A percentile compares a stretch with the other conserved stretches of the same genome.
These are phyloP conservation scores for Pleurotus citrinopileatus DNA, from an alignment of 768 basidiomycete species.

Conservation along the genomic window DNA sequence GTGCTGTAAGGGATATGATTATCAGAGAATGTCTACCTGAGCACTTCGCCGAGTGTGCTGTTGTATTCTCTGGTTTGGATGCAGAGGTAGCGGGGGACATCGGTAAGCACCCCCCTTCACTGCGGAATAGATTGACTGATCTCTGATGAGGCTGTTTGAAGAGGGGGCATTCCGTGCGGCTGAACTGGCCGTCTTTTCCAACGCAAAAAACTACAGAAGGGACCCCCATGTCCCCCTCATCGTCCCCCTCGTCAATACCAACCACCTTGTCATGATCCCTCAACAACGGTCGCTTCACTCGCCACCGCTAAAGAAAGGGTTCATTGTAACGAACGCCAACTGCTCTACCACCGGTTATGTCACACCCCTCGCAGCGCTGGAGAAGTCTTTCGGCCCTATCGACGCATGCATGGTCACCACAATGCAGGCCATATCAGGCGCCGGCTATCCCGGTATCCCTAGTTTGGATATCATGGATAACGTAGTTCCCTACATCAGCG, in stretches of 20 bases:
- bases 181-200: constrained; percentile 92
- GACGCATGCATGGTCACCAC: constrained; percentile 91
- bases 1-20: constrained; percentile 52
- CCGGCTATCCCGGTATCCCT: constrained; percentile 94
- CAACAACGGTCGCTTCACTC: constrained; percentile 74
- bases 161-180: constrained; percentile 85
- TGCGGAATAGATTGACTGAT: constrained; percentile 5
- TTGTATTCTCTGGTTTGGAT: constrained; percentile 96
- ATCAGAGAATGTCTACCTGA: constrained; percentile 78
- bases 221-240: constrained; percentile 93
- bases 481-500: constrained; percentile 89
- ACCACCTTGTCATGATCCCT: constrained; percentile 78
- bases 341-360: constrained; percentile 94
- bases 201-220: constrained; percentile 93
- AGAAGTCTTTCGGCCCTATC: constrained; percentile 90
- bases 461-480: constrained; percentile 93
- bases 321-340: constrained; percentile 98
- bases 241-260: constrained; percentile 92
- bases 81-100: constrained; percentile 94
- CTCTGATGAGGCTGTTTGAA: constrained; percentile 26
- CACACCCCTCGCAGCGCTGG: constrained; percentile 88
- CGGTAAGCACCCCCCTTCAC: constrained; percentile 45
- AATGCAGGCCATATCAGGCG: constrained; percentile 97
- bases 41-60: constrained; percentile 73
- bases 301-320: constrained; percentile 75